Evolutionary conservation across 768 basidiomycete species (phyloP).

Genomic region (Boletus eberwhitei): DNA sequence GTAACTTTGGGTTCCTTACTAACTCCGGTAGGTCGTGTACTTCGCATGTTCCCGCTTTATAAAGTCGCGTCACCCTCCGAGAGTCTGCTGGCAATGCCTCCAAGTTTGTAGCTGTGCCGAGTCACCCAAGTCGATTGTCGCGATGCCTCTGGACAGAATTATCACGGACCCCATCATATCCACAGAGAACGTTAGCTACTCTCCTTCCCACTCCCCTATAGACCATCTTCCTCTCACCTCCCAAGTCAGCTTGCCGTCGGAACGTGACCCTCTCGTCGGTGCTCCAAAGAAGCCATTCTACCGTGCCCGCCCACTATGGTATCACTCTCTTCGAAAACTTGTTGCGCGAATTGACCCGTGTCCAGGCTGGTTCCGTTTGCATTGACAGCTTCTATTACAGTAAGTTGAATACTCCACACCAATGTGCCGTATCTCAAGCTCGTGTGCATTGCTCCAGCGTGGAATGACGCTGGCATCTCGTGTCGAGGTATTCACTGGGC

Average conservation of each 20-base stretch:
- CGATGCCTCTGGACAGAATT: conserved; percentile 31
- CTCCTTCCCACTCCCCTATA: conserved; percentile 23
- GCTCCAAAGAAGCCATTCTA: conserved; percentile 43
- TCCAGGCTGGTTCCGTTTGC: conserved; percentile 72
- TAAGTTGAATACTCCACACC: conserved; percentile 31
- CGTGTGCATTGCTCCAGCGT: conserved; percentile 44
- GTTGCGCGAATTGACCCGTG: conserved; percentile 5
- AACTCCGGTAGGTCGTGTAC: conserved; percentile 12
- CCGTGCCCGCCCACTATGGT: conserved; percentile 49
- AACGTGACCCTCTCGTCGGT: conserved; percentile 34
- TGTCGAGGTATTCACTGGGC: conserved; percentile 75
- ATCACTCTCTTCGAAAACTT: background rate
- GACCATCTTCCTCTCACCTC: conserved; percentile 15
- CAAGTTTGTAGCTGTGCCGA: background rate
- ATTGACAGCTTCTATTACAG: conserved; percentile 62
- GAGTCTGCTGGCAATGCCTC: conserved; percentile 8
- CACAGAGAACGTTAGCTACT: conserved; percentile 30
- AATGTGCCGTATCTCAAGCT: background rate
- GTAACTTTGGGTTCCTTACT: conserved; percentile 14
- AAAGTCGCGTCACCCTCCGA: conserved; percentile 11
- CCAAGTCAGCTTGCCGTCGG: conserved; percentile 22
- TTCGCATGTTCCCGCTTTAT: conserved; percentile 24
- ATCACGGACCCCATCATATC: conserved; percentile 34
- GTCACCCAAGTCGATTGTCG: background rate
- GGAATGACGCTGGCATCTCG: conserved; percentile 78